phyloP scores from a whole-genome alignment of 1,139 yeast genomes.

The Pichia norvegensis region DNA sequence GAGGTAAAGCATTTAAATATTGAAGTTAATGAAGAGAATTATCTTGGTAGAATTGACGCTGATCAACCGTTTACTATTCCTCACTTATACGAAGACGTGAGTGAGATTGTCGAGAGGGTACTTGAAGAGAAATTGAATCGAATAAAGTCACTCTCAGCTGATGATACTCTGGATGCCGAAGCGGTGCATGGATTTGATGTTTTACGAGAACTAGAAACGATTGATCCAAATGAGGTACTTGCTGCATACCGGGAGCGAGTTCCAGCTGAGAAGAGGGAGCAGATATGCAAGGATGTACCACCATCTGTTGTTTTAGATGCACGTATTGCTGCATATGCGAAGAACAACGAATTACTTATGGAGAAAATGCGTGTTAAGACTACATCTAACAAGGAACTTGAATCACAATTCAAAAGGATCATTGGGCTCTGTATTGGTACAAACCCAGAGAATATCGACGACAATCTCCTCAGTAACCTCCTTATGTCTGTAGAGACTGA shows the following conservation, averaged over 20 bases:
- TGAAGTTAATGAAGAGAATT: conserved; percentile 22
- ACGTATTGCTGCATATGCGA: conserved; percentile 69
- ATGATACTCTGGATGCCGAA: not conserved
- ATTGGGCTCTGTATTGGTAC: conserved; percentile 89
- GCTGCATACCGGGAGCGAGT: conserved; percentile 24
- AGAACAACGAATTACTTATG: conserved; percentile 51
- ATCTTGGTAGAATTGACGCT: conserved; percentile 60
- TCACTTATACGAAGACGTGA: conserved; percentile 46
- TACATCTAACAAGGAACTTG: conserved; percentile 54
- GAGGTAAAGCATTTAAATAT: conserved; percentile 33
- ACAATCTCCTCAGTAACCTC: conserved; percentile 72
- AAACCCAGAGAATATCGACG: conserved; percentile 62
- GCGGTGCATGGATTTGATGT: not conserved
- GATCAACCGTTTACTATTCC: conserved; percentile 76
- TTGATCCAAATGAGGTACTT: conserved; percentile 20
- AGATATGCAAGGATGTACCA: conserved; percentile 37
- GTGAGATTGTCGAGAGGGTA: conserved; percentile 25
- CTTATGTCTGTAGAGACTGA: conserved; percentile 87
- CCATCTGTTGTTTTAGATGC: conserved; percentile 61
- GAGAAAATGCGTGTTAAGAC: conserved; percentile 33
- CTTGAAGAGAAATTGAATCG: conserved; percentile 9
- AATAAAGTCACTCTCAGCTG: not conserved
- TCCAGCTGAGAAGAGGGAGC: conserved; percentile 1
- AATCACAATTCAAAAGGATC: conserved; percentile 79
- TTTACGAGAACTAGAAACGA: conserved; percentile 14